Base-by-base conservation (phyloP, 2,329 filamentous ascomycete species). In the Bipolaris oryzae region DNA sequence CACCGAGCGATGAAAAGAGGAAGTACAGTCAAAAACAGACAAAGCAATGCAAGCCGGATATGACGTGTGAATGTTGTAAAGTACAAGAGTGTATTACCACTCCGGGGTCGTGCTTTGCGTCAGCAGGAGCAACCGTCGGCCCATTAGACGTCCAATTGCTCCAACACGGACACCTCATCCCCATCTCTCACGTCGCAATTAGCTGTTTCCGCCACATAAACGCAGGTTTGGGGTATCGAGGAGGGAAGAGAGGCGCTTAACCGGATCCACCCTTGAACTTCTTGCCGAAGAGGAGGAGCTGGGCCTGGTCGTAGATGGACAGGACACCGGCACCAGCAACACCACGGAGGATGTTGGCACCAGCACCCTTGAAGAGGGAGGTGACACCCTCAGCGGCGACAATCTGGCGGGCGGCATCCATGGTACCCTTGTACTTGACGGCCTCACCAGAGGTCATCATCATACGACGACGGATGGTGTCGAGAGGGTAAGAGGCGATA, bases 341-440 rank as follows among this genome's bases (percentile, higher is more conserved):
- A 97, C 95, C 96, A 96, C 95, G 95, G 85, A 99, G 95, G 80
- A 99, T 99, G 92, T 99, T 99, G 89, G 95, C 95, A 92, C 95
- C 95, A 80, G 95, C 95, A 93, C 95, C 95, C 92, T 99, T 99
- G 93, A 99, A 99, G 84, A 99, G 94, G 77, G 95, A 99, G 85
- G 88, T 91, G 84, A 96, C 85, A 88, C 95, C 95, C 87, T 98
- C 95, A 85, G 91, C 91, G 85, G 93, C 93, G 78, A 78, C 81
- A 79, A 99, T 99, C 89, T 98, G 92, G 83, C 86, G 87, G 83
- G 88, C 93, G 79, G 95, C 95, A 84, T 99, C 95, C 76, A 98
- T 76, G 73, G 95, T 96, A 80, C 88, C 91, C 82, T 90, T 92
- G 92, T 99, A 99, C 91, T 99, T 99, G 89, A 99, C 95, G 86